Conservation (phyloP, 2,329 filamentous ascomycete species). For the Nannizziopsis arthrosporioides region DNA sequence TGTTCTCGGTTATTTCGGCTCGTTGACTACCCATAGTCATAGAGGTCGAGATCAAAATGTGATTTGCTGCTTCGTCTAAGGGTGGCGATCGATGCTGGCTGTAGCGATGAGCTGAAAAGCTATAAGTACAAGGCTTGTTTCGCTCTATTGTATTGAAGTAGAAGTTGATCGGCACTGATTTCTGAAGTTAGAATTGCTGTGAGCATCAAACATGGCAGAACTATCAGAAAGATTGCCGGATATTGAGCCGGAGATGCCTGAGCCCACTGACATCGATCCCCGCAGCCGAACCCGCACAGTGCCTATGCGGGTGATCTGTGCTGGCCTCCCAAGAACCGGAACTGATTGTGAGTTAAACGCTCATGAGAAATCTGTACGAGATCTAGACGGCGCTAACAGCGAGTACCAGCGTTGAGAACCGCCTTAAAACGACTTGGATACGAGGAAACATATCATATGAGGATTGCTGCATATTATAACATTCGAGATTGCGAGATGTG, state of each 20-base stretch:
- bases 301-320: conserved; percentile 12
- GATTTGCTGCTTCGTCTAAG: no score
- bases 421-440: conserved; percentile 57
- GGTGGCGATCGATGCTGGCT: no score
- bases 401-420: conserved; percentile 46
- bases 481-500: conserved; percentile 46
- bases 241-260: neutral
- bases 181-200: no score
- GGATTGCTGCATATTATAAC: conserved; percentile 59
- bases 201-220: neutral
- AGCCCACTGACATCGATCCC: conserved; percentile 5
- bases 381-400: neutral
- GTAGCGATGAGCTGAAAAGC: no score
- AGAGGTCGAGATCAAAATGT: no score
- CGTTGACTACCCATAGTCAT: no score
- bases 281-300: conserved; percentile 4
- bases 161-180: no score
- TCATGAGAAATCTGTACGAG: neutral
- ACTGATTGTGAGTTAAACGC: conserved; percentile 6
- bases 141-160: no score
- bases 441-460: conserved; percentile 61
- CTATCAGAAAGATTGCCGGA: neutral
- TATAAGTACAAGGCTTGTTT: no score
- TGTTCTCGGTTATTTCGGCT: no score
- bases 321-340: conserved; percentile 12